Conservation (phyloP, 2,329 filamentous ascomycete species). For the Aspergillus intermedius region DNA sequence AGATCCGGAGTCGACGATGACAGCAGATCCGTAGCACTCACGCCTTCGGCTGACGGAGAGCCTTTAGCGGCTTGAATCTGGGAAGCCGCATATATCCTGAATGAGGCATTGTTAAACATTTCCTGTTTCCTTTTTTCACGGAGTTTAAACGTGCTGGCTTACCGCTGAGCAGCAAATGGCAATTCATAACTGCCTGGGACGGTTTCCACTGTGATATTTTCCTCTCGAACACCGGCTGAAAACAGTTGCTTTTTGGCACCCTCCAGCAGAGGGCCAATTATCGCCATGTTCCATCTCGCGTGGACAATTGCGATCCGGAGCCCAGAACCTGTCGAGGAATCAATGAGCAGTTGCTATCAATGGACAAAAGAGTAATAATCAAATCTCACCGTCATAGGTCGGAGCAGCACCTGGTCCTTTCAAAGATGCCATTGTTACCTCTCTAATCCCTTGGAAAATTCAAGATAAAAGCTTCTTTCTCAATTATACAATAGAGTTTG, state of each 20-base stretch:
- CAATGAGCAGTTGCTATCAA: conserved; percentile 6
- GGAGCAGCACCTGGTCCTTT: conserved; percentile 59
- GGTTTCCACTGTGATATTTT: conserved; percentile 81
- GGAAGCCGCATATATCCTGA: conserved; percentile 73
- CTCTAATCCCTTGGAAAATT: not conserved
- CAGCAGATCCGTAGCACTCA: conserved; percentile 51
- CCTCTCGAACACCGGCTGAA: conserved; percentile 71
- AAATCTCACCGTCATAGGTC: conserved; percentile 48
- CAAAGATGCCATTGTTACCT: conserved; percentile 43
- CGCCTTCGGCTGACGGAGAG: conserved; percentile 28
- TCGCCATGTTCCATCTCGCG: conserved; percentile 85
- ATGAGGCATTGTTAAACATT: not conserved
- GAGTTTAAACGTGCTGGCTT: conserved; percentile 19
- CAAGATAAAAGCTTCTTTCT: too few relatives aligned
- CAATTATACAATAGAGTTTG: not conserved
- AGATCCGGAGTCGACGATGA: conserved; percentile 63
- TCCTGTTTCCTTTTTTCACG: not conserved
- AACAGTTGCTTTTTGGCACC: conserved; percentile 74
- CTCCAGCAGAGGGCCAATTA: conserved; percentile 77
- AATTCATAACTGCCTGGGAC: conserved; percentile 95
- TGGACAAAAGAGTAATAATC: not conserved
- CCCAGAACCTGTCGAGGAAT: conserved; percentile 47
- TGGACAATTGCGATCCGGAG: conserved; percentile 93
- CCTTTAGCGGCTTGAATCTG: conserved; percentile 70
- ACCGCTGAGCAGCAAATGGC: conserved; percentile 83